Percentiles rank a stretch among this genome's conserved stretches.
Evolutionary conservation across 164 flowering plant species (phyloP).

Genomic region (Saururus chinensis): DNA sequence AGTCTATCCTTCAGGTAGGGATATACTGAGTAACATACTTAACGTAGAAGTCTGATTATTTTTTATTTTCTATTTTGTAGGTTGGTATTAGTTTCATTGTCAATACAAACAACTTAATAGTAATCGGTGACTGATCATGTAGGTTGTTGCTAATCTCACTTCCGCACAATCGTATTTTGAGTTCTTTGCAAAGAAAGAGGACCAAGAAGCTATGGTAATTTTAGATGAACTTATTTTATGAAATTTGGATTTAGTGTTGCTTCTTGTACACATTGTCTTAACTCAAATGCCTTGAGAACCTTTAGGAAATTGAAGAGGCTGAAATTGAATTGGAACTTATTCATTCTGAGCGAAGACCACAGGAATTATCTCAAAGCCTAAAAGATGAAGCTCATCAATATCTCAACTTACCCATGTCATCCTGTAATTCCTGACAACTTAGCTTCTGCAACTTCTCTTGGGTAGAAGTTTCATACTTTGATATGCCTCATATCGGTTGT

Average conservation of each 20-base stretch:
- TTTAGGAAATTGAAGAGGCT: conserved; percentile 80
- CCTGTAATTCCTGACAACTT: conserved; percentile 21
- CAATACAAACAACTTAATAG: background rate
- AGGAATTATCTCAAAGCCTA: conserved; percentile 22
- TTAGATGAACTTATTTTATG: background rate
- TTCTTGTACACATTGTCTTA: background rate
- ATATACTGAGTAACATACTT: background rate
- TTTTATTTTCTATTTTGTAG: background rate
- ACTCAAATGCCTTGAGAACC: background rate
- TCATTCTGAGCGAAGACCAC: conserved; percentile 31
- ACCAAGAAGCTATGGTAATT: conserved; percentile 49
- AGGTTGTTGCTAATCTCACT: conserved; percentile 66
- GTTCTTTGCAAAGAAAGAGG: conserved; percentile 46
- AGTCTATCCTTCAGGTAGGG: conserved; percentile 75
- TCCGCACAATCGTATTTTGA: conserved; percentile 60
- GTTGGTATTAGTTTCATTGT: background rate
- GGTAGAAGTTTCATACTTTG: background rate
- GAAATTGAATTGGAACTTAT: conserved; percentile 75
- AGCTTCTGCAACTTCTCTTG: background rate
- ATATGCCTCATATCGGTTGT: background rate
- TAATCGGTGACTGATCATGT: conserved; percentile 6
- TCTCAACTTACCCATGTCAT: conserved; percentile 15
- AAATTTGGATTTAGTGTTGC: background rate
- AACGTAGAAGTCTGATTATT: background rate
- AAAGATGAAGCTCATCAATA: conserved; percentile 17